These are phyloP conservation scores for Lipomyces spencermartinsiae DNA, from an alignment of 805 yeast species.

Conservation along the genomic window DNA sequence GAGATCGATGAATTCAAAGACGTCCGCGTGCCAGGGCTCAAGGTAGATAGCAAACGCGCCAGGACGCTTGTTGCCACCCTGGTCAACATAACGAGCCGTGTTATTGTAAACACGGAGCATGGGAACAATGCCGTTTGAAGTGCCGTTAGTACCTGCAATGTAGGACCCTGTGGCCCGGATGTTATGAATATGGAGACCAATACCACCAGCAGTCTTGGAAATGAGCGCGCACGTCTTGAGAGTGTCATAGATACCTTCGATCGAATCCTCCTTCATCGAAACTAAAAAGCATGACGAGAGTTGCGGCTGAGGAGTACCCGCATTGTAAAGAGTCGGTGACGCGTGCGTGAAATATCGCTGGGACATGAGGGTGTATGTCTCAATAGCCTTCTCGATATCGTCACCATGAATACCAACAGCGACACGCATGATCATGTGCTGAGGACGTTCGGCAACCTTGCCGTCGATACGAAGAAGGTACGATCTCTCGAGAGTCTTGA, in stretches of 20 bases:
- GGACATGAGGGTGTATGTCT: slow-evolving; percentile 89
- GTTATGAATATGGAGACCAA: slow-evolving; percentile 88
- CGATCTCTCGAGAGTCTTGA: slow-evolving; percentile 89
- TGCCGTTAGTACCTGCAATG: slow-evolving; percentile 91
- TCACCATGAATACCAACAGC: slow-evolving; percentile 86
- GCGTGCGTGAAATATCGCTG: slow-evolving; percentile 88
- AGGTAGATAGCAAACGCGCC: slow-evolving; percentile 94
- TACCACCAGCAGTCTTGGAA: slow-evolving; percentile 95
- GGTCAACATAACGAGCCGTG: slow-evolving; percentile 96
- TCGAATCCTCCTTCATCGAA: slow-evolving; percentile 92
- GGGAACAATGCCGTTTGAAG: slow-evolving; percentile 92
- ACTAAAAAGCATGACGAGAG: slow-evolving; percentile 92
- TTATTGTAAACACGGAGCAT: slow-evolving; percentile 94
- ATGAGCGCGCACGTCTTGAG: slow-evolving; percentile 86
- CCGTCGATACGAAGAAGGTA: slow-evolving; percentile 73
- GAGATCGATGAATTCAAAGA: slow-evolving; percentile 83
- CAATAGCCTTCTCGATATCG: slow-evolving; percentile 67
- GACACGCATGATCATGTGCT: slow-evolving; percentile 87
- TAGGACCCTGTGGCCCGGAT: slow-evolving; percentile 85
- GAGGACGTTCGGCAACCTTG: slow-evolving; percentile 86
- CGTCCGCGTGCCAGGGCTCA: slow-evolving; percentile 97
- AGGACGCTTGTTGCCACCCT: slow-evolving; percentile 97
- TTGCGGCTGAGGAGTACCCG: slow-evolving; percentile 85
- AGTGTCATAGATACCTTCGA: slow-evolving; percentile 92
- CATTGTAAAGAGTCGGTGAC: slow-evolving; percentile 91